Base-by-base conservation (phyloP, 208 protist genomes). In the Porcisia deanei region DNA sequence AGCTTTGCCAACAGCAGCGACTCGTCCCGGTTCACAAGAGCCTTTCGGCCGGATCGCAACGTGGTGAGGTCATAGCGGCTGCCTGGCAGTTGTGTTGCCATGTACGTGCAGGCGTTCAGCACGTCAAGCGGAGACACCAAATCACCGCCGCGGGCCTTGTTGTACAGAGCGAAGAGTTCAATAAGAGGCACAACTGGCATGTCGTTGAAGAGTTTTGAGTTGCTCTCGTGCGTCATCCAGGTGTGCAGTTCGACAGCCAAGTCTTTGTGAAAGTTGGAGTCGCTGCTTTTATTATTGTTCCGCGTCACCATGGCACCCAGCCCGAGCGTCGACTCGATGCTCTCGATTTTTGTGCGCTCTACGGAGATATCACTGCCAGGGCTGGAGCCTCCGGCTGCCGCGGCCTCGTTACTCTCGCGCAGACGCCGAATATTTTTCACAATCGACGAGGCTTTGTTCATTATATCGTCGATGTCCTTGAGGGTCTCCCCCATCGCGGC, bases 141-240 rank as follows among this genome's bases (percentile, higher is more conserved):
- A 77, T 94, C 88, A 14, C 85, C 90, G 25, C 88, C 89, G 69
- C 92, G 88, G 8, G 92, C 92, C 65, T 87, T 90, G 80, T 96
- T 96, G 83, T 96, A 96, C 59, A 96, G 67, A 0, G 92, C 86
- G 67, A 94, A 96, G 20, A 96, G 82, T 77, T 96, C 92, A 65
- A 94, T 92, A 6, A 96, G 81, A 25, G 92, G 90, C 47, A 96
- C 80, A 14, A 96, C 68, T 43, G 88, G 90, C 85, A 89, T 91
- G n/a, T 80, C 73, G 71, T 86, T 85, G 77, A 96, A 94, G 7
- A 89, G 74, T 80, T 77, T 78, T 20, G 84, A 76, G 77, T 96
- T 96, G 57, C 85, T 84, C n/a, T 77, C 77, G 82, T 96, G 92
- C 47, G 86, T 89, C 84, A 96, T 89, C 90, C 92, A 96, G 49